These are phyloP conservation scores for Boletellus ananas DNA, from an alignment of 768 basidiomycete species.

Conservation along the genomic window DNA sequence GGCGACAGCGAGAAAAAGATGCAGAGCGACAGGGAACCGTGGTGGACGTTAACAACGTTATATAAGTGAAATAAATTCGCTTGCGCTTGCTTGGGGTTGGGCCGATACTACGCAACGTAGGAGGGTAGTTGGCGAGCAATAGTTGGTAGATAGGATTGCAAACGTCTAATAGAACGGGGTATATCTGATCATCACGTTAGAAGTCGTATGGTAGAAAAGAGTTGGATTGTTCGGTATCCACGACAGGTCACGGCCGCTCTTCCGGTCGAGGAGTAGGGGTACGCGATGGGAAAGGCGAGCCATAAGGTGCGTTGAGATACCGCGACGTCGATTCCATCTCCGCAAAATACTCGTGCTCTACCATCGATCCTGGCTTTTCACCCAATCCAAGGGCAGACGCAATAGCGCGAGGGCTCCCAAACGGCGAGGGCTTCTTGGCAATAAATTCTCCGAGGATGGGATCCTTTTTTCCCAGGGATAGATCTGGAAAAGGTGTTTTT, in stretches of 20 bases:
- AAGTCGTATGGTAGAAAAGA: slow-evolving; percentile 30
- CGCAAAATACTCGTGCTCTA: slow-evolving; percentile 34
- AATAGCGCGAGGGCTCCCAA: slow-evolving; percentile 48
- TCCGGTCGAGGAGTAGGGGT: slow-evolving; percentile 42
- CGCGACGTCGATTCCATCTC: slow-evolving; percentile 42
- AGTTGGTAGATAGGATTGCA: slow-evolving; percentile 30
- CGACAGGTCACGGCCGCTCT: slow-evolving; percentile 26
- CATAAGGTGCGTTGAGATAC: slow-evolving; percentile 48
- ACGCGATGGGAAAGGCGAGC: slow-evolving; percentile 47
- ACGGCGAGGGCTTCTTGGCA: slow-evolving; percentile 44
- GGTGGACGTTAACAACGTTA: slow-evolving; percentile 29
- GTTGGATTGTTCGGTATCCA: slow-evolving; percentile 17
- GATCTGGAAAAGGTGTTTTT: slow-evolving; percentile 38
- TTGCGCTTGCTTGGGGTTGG: slow-evolving; percentile 28
- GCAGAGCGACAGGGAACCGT: slow-evolving; percentile 27
- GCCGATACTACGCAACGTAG: slow-evolving; percentile 22
- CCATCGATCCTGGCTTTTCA: slow-evolving; percentile 25
- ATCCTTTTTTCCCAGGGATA: slow-evolving; percentile 46
- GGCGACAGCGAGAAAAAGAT: slow-evolving; percentile 17
- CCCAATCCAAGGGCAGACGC: slow-evolving; percentile 46
- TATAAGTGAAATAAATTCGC: slow-evolving; percentile 34
- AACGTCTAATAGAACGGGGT: slow-evolving; percentile 33
- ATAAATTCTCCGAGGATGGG: slow-evolving; percentile 61
- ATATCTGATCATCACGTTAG: slow-evolving; percentile 34
- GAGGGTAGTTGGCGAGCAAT: slow-evolving; percentile 28